Evolutionary conservation across 331 rosid species (phyloP), one percentile per base, ranked within the genome.

Genomic region (Acacia pycnantha): DNA sequence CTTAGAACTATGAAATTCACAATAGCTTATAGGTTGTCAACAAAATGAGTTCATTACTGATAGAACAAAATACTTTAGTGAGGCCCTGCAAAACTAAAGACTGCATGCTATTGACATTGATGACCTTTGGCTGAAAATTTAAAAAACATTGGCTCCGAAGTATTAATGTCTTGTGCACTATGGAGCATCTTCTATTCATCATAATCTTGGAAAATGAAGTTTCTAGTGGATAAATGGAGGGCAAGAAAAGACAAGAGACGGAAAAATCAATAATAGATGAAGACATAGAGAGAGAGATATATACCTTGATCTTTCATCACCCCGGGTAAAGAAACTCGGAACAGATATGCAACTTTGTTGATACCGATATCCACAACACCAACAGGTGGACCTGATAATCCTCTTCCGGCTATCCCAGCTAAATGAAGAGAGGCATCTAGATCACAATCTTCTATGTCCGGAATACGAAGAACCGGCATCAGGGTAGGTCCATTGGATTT

Each of bases 361-460:
- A 54, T 67, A 47, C 99, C 98, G 33, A 95, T 82, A 87, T 95
- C 98, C 79, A 93, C 92, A 83, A 86, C 90, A 72, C 98, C 98
- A 31, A 89, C 78, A 21, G 97, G 88, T 64, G 97, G 94, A 66
- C 94, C 97, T n/a, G 81, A 77, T 51, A 65, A 71, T 62, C 90
- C 94, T 74, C 81, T 89, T 77, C 74, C 88, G 53, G 98, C 98
- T 71, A 91, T 90, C 77, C 98, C 97, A 58, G 91, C 88, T 74
- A 93, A 82, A 83, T 83, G 70, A 75, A 87, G 27, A 61, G 85
- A 78, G 40, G 83, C 77, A 77, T 79, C 88, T 29, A 37, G 48
- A 46, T 43, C 65, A 64, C 80, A 64, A 3, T 72, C 48, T 24
- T 81, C 90, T 65, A 50, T 21, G 24, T 78, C 53, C 13, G 90